Evolutionary conservation across 176 grass and related monocot species (phyloP), one percentile per base, ranked within the genome.

Genomic region (Musa schizocarpa): DNA sequence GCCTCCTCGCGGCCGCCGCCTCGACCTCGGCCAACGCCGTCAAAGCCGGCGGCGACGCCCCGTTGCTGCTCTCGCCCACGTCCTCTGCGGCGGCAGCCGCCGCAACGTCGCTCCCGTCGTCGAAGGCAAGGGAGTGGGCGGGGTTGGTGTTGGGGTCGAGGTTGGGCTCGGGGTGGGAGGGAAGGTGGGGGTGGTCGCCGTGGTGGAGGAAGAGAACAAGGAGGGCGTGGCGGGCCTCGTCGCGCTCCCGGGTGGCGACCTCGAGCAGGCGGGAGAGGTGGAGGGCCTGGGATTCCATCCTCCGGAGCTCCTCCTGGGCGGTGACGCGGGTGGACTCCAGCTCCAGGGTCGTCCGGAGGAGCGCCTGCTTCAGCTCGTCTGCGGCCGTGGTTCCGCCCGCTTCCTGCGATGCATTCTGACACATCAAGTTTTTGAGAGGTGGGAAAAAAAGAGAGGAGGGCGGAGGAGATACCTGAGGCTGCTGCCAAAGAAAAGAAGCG

Each of bases 151-250:
- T 52, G 19, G 69, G 56, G 56, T 13, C 8, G 24, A 58, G 55
- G 16, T 43, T 43, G 24, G 24, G 56, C 22, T 24, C 71, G 71
- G 17, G 26, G 51, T 29, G 29, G 12, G 25, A 55, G 75, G 29
- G 55, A 56, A 6, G 34, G 22, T n/a, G 56, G 3, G 13, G 69
- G 14, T 17, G 20, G 29, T 26, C 50, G 6, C 11, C 56, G 23
- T 81, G 86, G 52, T 66, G 69, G 16, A 81, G 83, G 69, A 89
- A 84, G 29, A 99, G 90, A 1, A 99, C 81, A 1, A 99, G 82
- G 70, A 99, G 90, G 65, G 90, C 84, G 69, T 85, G 87, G 17
- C 88, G 86, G 75, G 93, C 84, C 82, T 99, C 86, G 84, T 99
- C 95, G 17, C 95, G 88, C 85, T 99, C 95, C 10, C 84, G 84